These are phyloP conservation scores for Entamoeba invadens DNA, from an alignment of 208 protist species.

Conservation along the genomic window DNA sequence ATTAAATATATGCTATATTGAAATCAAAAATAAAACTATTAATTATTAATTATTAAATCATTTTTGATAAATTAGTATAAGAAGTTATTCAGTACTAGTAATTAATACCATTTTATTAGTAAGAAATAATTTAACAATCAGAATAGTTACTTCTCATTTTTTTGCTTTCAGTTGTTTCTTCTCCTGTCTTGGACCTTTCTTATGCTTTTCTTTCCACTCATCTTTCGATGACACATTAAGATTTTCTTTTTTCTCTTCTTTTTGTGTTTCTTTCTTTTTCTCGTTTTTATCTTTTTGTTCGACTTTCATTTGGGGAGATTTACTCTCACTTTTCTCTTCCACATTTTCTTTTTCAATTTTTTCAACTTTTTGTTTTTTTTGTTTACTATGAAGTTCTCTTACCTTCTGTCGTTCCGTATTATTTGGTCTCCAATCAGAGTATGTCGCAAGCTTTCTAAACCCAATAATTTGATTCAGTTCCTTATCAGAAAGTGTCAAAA, in stretches of 20 bases:
- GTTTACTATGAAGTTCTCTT: background rate
- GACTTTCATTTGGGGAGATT: background rate
- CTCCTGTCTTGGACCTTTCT: background rate
- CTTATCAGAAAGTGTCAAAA: background rate
- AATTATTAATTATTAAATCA: too few species aligned
- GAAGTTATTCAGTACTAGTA: too few species aligned
- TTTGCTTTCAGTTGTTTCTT: too few species aligned
- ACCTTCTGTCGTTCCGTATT: background rate
- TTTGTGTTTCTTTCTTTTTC: background rate
- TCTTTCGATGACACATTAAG: background rate
- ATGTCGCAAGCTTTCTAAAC: background rate
- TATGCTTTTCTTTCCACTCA: background rate
- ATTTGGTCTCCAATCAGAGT: background rate
- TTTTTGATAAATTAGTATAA: too few species aligned
- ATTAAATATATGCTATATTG: too few species aligned
- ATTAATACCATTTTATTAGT: too few species aligned
- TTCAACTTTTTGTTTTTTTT: background rate
- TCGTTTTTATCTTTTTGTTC: background rate
- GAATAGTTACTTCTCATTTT: too few species aligned
- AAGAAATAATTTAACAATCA: too few species aligned
- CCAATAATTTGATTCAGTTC: background rate
- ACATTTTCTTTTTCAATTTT: background rate
- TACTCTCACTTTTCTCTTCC: background rate
- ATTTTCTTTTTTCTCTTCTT: background rate
- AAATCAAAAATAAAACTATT: too few species aligned